Evolutionary conservation across 345 rosid genomes (phyloP).

Genomic region (Geranium brycei): DNA sequence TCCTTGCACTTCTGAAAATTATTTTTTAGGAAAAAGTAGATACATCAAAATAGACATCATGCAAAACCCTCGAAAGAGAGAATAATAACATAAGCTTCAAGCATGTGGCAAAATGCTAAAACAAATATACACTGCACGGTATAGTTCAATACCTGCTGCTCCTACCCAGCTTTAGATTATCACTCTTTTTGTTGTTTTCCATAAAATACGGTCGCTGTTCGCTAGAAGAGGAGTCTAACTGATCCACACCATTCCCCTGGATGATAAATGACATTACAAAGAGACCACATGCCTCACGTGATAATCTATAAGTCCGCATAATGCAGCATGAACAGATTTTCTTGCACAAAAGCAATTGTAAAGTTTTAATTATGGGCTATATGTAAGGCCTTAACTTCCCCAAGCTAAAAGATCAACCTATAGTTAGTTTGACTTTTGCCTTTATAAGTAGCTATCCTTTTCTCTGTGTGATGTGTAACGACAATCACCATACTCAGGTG

Average conservation of each 20-base stretch:
- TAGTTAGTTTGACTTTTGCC: no score
- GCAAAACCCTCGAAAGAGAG: not conserved
- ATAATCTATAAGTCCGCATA: not conserved
- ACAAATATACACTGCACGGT: constrained; percentile 3
- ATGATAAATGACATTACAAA: constrained; percentile 12
- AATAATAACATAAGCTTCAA: constrained; percentile 5
- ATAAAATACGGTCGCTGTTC: constrained; percentile 30
- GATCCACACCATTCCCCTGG: constrained; percentile 52
- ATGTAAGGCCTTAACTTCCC: no score
- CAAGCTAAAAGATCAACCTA: no score
- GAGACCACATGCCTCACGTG: not conserved
- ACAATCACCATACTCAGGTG: not conserved
- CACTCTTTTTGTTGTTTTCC: constrained; percentile 29
- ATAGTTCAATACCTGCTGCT: constrained; percentile 34
- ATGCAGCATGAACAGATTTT: not conserved
- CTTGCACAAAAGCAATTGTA: not conserved
- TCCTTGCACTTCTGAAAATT: constrained; percentile 20
- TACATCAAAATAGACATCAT: not conserved
- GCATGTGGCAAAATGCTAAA: constrained; percentile 4
- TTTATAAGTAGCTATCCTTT: no score
- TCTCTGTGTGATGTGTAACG: no score
- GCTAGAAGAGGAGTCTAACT: constrained; percentile 26
- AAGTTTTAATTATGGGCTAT: no score
- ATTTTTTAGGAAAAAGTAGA: constrained; percentile 1
- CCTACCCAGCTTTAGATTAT: constrained; percentile 21